A percentile compares a stretch with the other conserved stretches of the same genome.
Conservation (phyloP, 2,329 filamentous ascomycete genomes). For the Talaromyces funiculosus region DNA sequence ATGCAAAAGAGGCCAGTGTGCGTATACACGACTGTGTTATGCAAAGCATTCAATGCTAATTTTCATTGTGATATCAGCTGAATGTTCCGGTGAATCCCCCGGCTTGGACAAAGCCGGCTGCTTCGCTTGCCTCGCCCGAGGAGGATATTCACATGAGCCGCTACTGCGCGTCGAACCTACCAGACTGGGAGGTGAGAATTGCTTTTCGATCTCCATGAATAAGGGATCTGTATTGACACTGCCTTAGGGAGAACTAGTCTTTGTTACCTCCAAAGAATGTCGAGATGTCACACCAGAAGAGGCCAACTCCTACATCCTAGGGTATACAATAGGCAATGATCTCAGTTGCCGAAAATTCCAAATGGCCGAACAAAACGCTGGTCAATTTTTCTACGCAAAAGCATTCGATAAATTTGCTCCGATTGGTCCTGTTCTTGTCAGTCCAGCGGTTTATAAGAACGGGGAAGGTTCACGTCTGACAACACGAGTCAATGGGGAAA, state of each 20-base stretch:
- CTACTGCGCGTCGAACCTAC: constrained; percentile 9
- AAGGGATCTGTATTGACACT: neutral
- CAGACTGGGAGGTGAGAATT: constrained; percentile 9
- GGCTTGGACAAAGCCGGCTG: constrained; percentile 9
- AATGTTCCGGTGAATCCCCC: constrained; percentile 11
- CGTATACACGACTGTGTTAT: neutral
- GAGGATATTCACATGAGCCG: constrained; percentile 7
- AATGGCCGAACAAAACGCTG: constrained; percentile 22
- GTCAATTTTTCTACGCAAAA: constrained; percentile 39
- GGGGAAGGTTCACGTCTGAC: constrained; percentile 25
- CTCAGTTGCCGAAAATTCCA: constrained; percentile 29
- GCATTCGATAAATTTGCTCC: constrained; percentile 35
- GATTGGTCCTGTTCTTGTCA: constrained; percentile 35
- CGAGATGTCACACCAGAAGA: constrained; percentile 14
- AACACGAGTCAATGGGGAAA: constrained; percentile 32
- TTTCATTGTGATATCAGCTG: neutral
- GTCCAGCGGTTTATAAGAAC: constrained; percentile 25
- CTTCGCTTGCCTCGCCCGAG: constrained; percentile 3
- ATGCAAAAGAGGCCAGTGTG: constrained; percentile 10
- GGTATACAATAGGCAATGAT: constrained; percentile 32
- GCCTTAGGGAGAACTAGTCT: constrained; percentile 8
- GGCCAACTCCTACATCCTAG: constrained; percentile 25
- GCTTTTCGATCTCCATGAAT: neutral
- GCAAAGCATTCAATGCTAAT: neutral
- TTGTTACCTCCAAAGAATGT: constrained; percentile 10